Evolutionary conservation across 345 rosid species (phyloP).

Genomic region (Mallotus nudiflorus): DNA sequence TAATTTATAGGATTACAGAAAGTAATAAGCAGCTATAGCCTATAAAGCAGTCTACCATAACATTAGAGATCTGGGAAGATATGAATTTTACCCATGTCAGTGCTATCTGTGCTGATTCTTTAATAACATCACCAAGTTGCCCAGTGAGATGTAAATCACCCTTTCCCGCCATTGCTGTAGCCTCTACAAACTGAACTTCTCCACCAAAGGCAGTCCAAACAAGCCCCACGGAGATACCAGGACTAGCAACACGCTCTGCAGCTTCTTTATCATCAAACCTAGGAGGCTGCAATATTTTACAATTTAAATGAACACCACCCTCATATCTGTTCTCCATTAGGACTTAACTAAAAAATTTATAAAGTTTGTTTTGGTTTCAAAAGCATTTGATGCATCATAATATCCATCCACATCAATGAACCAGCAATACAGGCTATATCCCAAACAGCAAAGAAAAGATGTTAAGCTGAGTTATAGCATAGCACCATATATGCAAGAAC

Average conservation of each 20-base stretch:
- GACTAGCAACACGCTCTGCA: slow-evolving; percentile 90
- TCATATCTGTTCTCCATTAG: slow-evolving; percentile 8
- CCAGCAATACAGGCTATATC: slow-evolving; percentile 1
- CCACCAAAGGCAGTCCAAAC: slow-evolving; percentile 99
- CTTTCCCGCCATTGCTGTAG: slow-evolving; percentile 82
- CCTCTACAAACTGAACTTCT: slow-evolving; percentile 98
- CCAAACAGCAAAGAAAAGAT: neutral
- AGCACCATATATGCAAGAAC: neutral
- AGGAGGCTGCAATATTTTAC: slow-evolving; percentile 72
- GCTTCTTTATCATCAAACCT: slow-evolving; percentile 88
- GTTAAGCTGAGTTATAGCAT: neutral
- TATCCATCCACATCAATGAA: neutral
- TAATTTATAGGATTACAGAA: neutral
- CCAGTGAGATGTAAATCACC: slow-evolving; percentile 98
- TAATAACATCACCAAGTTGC: slow-evolving; percentile 98
- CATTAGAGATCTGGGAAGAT: slow-evolving; percentile 4
- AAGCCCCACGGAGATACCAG: slow-evolving; percentile 94
- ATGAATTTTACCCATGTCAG: slow-evolving; percentile 81
- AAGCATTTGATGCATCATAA: slow-evolving; percentile 1
- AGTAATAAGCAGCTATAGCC: neutral
- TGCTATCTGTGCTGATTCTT: slow-evolving; percentile 98
- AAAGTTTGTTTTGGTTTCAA: neutral
- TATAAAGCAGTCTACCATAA: neutral
- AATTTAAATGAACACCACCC: slow-evolving; percentile 16
- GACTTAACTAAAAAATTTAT: slow-evolving; percentile 3